Percentiles rank a stretch among this genome's conserved stretches.
Conservation (phyloP, 2,329 filamentous ascomycete species). For the Emmonsia crescens region DNA sequence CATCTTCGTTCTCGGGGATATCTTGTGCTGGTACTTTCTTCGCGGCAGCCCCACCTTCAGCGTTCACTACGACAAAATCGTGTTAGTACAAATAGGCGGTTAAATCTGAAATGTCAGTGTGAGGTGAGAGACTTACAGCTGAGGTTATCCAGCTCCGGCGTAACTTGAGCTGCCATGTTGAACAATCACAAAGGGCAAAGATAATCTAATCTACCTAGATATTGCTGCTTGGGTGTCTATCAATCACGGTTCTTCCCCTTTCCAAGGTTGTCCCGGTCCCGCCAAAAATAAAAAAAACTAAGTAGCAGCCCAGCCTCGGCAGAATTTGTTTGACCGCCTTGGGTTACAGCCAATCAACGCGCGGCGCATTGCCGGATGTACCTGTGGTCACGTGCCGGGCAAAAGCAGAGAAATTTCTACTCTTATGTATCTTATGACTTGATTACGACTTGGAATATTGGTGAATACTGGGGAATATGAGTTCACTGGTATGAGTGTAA, state of each 20-base stretch:
- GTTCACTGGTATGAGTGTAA: neutral
- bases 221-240: neutral
- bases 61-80: constrained; percentile 26
- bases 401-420: neutral
- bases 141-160: constrained; percentile 32
- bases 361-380: too few species aligned
- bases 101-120: neutral
- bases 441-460: neutral
- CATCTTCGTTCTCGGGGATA: constrained; percentile 34
- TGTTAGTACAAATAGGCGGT: neutral
- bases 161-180: constrained; percentile 34
- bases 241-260: neutral
- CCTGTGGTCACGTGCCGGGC: neutral
- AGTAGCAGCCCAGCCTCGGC: neutral
- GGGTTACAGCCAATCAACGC: neutral
- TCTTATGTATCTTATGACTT: neutral
- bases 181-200: constrained; percentile 5
- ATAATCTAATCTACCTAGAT: too few species aligned
- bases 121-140: constrained; percentile 22
- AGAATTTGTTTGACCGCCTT: neutral
- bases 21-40: constrained; percentile 23
- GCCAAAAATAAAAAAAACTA: neutral
- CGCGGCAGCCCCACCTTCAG: constrained; percentile 23
- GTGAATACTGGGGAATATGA: neutral
- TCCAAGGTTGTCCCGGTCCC: too few species aligned